Base-by-base conservation (phyloP, 495 filamentous ascomycete species). In the Neurospora sp. region DNA sequence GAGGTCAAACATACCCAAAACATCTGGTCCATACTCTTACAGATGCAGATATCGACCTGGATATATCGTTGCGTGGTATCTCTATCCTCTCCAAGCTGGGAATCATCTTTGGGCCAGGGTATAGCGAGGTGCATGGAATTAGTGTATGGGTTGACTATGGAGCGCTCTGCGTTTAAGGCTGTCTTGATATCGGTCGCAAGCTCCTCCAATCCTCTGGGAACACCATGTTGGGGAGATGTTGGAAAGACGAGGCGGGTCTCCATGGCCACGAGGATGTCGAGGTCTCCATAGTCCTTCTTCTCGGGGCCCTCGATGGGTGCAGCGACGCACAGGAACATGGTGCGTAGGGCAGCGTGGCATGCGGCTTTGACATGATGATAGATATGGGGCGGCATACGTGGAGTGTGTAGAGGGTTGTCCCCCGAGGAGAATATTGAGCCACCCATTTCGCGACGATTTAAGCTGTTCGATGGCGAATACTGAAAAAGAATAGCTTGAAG, bases 1-100 rank as follows among this genome's bases (percentile, higher is more conserved):
- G 14, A 61, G 14, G 27, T 68, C 6, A 37, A 18, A 68, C 76
- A 68, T 75, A 78, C 79, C 91, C 91, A 93, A 14, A 83, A 81
- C 12, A 89, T 82, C 1, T 81, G 76, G 14, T 82, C 76, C 0
- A 81, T 71, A 2, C 78, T 74, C 1, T 74, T 74, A 74, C 85
- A 91, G 68, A 87, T 76, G 16, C 86, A 85, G 3, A 93, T 76
- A 77, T 94, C 91, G 8, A 94, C 82, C 71, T 94, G 91, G 2
- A 90, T 84, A 75, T 84, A 87, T 3, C 76, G 77, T 42, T 78
- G 72, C 12, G 75, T 66, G 16, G 73, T 66, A 8, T 72, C 73
- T 8, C 61, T 46, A 11, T 77, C 73, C 9, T 59, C 71, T 22
- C 61, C 71, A 8, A 39, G 31, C 42, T 71, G 48, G 4, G 5